Conservation (phyloP, 306 rosid species). For the apple (Malus domestica) region DNA sequence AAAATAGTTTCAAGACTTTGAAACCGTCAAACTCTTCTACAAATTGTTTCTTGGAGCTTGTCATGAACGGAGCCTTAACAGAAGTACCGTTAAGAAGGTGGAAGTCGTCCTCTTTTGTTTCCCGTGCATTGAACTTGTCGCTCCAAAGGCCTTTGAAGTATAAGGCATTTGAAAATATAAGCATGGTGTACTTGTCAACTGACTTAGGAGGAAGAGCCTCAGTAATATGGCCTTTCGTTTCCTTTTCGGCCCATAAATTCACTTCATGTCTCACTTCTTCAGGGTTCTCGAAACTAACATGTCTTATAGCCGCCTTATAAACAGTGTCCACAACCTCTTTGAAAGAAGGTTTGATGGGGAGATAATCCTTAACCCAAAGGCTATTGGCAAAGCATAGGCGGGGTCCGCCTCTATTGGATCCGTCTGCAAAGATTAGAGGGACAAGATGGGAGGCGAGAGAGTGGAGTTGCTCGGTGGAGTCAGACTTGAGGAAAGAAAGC, state of each 20-base stretch:
- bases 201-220: constrained; percentile 52
- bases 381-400: constrained; percentile 52
- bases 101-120: constrained; percentile 32
- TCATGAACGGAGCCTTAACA: constrained; percentile 69
- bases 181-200: constrained; percentile 37
- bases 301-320: constrained; percentile 47
- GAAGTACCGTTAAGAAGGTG: constrained; percentile 45
- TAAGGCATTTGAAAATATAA: constrained; percentile 61
- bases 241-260: constrained; percentile 66
- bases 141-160: constrained; percentile 81
- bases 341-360: constrained; percentile 58
- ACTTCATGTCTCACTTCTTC: constrained; percentile 47
- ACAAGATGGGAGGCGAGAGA: constrained; percentile 53
- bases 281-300: constrained; percentile 52
- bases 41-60: constrained; percentile 40
- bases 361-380: constrained; percentile 56
- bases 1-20: constrained; percentile 66
- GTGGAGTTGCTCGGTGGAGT: constrained; percentile 52
- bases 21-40: constrained; percentile 37
- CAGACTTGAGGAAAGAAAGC: constrained; percentile 63
- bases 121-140: constrained; percentile 46
- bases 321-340: constrained; percentile 39
- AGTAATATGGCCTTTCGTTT: constrained; percentile 59
- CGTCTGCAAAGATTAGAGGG: constrained; percentile 48
- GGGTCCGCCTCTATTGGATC: constrained; percentile 57